Percentiles rank a stretch among this genome's conserved stretches.
Evolutionary conservation across 2,329 filamentous ascomycete genomes (phyloP).

Genomic region (Hymenotorrendiella dingleyae): DNA sequence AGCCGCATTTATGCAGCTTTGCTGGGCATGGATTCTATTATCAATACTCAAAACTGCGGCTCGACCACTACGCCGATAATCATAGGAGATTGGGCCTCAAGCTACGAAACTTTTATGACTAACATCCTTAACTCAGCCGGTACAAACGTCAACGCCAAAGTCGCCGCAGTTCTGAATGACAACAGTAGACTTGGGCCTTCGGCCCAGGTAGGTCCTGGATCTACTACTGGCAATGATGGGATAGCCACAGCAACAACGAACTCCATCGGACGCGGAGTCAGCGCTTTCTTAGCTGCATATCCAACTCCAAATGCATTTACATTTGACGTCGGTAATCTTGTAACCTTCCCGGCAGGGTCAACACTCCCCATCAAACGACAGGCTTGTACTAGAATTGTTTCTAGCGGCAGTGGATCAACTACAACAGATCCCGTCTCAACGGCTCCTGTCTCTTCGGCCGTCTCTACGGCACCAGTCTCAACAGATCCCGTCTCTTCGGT

Average conservation of each 20-base stretch:
- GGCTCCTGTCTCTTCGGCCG: background rate
- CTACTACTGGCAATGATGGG: background rate
- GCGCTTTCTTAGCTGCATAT: slow-evolving; percentile 1
- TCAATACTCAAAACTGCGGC: background rate
- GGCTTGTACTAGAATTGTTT: background rate
- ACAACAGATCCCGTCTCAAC: background rate
- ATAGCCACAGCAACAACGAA: background rate
- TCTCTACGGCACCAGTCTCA: background rate
- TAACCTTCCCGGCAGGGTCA: background rate
- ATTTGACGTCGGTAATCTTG: background rate
- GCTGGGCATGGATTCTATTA: slow-evolving; percentile 3
- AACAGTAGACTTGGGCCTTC: slow-evolving; percentile 1
- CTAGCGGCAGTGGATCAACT: background rate
- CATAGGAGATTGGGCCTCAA: background rate
- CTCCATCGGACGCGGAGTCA: slow-evolving; percentile 2
- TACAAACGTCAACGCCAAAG: background rate
- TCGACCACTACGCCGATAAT: background rate
- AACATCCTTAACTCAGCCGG: background rate
- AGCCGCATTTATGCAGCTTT: slow-evolving; percentile 4
- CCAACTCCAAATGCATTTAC: slow-evolving; percentile 4
- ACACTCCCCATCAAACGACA: slow-evolving; percentile 2
- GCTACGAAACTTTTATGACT: slow-evolving; percentile 2
- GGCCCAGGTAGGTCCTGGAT: background rate
- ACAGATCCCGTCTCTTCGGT: no score
- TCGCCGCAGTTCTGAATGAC: background rate